phyloP scores from a whole-genome alignment of 2,329 filamentous ascomycete species.

The Incumbomyces lentus region DNA sequence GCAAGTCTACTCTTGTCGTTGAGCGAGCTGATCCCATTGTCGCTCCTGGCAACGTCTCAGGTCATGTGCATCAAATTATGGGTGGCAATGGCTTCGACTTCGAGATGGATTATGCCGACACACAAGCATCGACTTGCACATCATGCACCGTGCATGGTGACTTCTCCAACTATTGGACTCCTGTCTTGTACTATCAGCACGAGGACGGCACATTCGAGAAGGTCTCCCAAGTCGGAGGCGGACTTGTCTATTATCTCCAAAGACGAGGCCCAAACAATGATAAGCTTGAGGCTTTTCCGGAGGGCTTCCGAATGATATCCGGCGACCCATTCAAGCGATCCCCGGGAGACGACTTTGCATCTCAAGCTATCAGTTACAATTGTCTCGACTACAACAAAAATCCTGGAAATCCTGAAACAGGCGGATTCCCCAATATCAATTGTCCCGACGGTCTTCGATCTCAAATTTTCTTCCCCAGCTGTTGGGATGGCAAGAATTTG shows the following conservation, averaged over 20 bases:
- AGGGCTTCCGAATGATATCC: slow-evolving; percentile 60
- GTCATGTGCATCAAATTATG: slow-evolving; percentile 61
- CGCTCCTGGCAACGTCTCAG: slow-evolving; percentile 46
- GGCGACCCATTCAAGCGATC: slow-evolving; percentile 52
- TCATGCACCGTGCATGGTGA: slow-evolving; percentile 60
- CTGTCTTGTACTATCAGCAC: slow-evolving; percentile 57
- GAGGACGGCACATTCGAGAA: slow-evolving; percentile 53
- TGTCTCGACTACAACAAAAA: slow-evolving; percentile 42
- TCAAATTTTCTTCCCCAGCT: slow-evolving; percentile 30
- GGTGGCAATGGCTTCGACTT: slow-evolving; percentile 59
- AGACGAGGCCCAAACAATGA: slow-evolving; percentile 48
- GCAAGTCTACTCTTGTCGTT: slow-evolving; percentile 23
- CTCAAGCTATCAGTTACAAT: slow-evolving; percentile 43
- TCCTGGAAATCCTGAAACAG: slow-evolving; percentile 35
- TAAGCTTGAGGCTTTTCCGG: slow-evolving; percentile 58
- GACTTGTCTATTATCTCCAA: slow-evolving; percentile 49
- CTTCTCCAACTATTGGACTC: slow-evolving; percentile 68
- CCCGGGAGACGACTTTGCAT: slow-evolving; percentile 45
- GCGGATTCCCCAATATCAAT: slow-evolving; percentile 58
- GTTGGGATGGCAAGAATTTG: slow-evolving; percentile 29
- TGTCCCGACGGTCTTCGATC: slow-evolving; percentile 47
- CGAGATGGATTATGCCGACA: slow-evolving; percentile 32
- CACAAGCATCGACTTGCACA: slow-evolving; percentile 53
- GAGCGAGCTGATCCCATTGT: slow-evolving; percentile 54
- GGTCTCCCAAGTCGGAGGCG: slow-evolving; percentile 48